These are phyloP conservation scores for Xylariaceae sp. DNA, from an alignment of 2,329 filamentous ascomycete genomes.

Conservation along the genomic window DNA sequence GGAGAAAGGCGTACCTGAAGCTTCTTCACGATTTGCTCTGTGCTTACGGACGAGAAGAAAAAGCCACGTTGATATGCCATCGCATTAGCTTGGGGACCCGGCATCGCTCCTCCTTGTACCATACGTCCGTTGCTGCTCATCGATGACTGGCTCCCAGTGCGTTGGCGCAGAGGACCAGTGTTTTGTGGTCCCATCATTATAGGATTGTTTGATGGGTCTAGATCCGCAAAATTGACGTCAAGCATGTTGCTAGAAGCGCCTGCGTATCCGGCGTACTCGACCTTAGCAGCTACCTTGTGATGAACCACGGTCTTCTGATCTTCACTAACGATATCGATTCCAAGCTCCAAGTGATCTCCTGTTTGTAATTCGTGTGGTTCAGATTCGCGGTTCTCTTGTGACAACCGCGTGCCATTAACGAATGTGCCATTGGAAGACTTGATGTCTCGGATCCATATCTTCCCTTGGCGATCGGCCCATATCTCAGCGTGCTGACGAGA, in stretches of 20 bases:
- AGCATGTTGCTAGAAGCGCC: slow-evolving; percentile 68
- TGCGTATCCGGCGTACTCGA: slow-evolving; percentile 88
- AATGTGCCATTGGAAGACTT: slow-evolving; percentile 99
- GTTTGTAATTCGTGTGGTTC: slow-evolving; percentile 91
- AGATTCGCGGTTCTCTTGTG: slow-evolving; percentile 90
- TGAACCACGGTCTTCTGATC: slow-evolving; percentile 98
- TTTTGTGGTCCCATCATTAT: slow-evolving; percentile 66
- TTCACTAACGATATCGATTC: slow-evolving; percentile 97
- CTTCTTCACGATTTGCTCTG: slow-evolving; percentile 89
- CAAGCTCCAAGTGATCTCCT: slow-evolving; percentile 85
- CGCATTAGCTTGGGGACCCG: slow-evolving; percentile 47
- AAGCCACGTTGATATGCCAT: slow-evolving; percentile 73
- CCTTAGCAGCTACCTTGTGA: slow-evolving; percentile 94
- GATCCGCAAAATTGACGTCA: slow-evolving; percentile 86
- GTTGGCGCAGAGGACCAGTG: slow-evolving; percentile 63
- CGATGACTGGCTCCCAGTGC: slow-evolving; percentile 62
- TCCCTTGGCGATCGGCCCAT: slow-evolving; percentile 75
- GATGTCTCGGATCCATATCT: slow-evolving; percentile 93
- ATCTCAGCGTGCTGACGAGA: slow-evolving; percentile 95
- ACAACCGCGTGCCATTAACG: slow-evolving; percentile 85
- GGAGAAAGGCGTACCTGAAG: slow-evolving; percentile 58
- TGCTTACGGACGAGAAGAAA: slow-evolving; percentile 83
- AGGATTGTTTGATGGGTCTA: slow-evolving; percentile 72
- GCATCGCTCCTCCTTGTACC: slow-evolving; percentile 46
- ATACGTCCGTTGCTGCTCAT: slow-evolving; percentile 57